Base-by-base conservation (phyloP, 805 yeast species). In the Candida ponderosae region DNA sequence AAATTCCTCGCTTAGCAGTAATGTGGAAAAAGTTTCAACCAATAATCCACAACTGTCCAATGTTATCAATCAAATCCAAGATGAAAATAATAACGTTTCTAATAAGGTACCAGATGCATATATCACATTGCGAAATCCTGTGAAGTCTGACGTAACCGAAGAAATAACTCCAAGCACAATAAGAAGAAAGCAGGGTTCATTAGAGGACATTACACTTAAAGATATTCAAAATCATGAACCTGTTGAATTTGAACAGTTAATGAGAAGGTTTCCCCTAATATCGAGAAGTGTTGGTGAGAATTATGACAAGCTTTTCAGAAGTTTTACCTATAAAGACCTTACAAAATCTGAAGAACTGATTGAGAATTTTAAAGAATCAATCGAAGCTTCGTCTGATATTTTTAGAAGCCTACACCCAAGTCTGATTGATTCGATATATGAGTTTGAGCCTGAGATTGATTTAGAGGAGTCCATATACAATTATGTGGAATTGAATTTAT, bases 401-500 rank as follows among this genome's bases (percentile, higher is more conserved):
- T 55, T 58, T 24, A 54, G 53, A 31, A 36, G 51, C 5, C 34
- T 58, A 11, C 42, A 36, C 16, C 44, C 41, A n/a, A 53, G 48
- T 6, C 35, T 50, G 3, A 42, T 56, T 5, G 45, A 62, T 4
- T 36, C 47, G 4, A 45, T 60, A 9, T 39, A 48, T 7, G 42
- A 48, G 15, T 29, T 26, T 11, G 56, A 64, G 31, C 70, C 73
- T 0, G 56, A 51, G 1, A 41, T 69, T 15, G 75, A 79, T 40
- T 57, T 76, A 44, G 73, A 66, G 45, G 66, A 65, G 40, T 63
- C 76, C 32, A 65, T 87, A 2, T 81, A 78, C 47, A 76, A 76
- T 38, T 85, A 85, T 47, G 79, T 85, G 14, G 96, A 89, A 48
- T 48, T 68, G 41, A 77, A 78, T 39, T 55, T 86, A 24, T 81